Conservation (phyloP, 768 basidiomycete genomes). For the Pisolithus microcarpus region DNA sequence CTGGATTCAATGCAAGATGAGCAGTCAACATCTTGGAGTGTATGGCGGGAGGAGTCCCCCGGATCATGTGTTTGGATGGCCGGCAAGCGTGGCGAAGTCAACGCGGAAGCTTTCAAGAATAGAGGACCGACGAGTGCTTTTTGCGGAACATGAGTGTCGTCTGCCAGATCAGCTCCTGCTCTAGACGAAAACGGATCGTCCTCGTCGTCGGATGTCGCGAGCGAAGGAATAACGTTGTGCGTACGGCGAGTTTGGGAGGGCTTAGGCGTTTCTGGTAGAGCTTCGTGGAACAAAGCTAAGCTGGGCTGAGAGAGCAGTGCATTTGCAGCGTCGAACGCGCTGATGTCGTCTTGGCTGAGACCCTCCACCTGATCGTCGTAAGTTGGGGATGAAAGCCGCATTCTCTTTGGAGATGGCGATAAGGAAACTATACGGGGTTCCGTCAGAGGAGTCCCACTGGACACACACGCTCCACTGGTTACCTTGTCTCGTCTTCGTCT, state of each 20-base stretch:
- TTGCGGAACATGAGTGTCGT: not conserved
- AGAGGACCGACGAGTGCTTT: slow-evolving; percentile 11
- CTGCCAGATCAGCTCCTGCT: not conserved
- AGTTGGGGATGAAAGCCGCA: slow-evolving; percentile 59
- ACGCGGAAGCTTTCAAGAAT: slow-evolving; percentile 13
- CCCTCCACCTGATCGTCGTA: slow-evolving; percentile 49
- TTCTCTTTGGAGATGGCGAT: slow-evolving; percentile 50
- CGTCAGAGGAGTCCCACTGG: not conserved
- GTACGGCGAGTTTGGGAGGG: not conserved
- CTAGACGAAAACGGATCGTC: slow-evolving; percentile 17
- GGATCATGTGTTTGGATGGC: not conserved
- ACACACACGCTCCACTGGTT: not conserved
- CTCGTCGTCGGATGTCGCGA: slow-evolving; percentile 6
- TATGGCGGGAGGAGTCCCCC: slow-evolving; percentile 33
- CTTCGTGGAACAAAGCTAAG: not conserved
- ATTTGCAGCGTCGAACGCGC: slow-evolving; percentile 48
- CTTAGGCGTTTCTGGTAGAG: not conserved
- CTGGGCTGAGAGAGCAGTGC: slow-evolving; percentile 34
- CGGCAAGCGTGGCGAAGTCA: not conserved
- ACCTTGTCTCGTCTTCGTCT: not conserved
- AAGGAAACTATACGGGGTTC: slow-evolving; percentile 4
- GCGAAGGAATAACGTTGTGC: not conserved
- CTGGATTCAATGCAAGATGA: slow-evolving; percentile 45
- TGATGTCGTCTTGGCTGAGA: slow-evolving; percentile 49
- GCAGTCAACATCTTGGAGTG: slow-evolving; percentile 34